Evolutionary conservation across 495 filamentous ascomycete species (phyloP), one percentile per base, ranked within the genome.

Genomic region (Aspergillus campestris): DNA sequence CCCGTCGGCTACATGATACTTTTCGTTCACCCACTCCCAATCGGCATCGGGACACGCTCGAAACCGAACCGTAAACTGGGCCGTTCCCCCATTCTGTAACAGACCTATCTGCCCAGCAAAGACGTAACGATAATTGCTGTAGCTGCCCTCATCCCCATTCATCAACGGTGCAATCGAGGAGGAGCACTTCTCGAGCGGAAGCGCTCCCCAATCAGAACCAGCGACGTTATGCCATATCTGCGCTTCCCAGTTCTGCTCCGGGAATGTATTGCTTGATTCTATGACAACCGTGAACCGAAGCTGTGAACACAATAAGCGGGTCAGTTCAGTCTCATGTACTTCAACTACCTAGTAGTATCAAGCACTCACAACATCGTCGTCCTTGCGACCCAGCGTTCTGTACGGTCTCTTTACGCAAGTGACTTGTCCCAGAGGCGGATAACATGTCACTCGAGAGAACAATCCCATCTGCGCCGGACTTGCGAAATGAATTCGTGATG

Each of bases 1-100:
- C 5, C 87, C 87, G 53, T 92, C 82, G 12, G 60, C 62, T 1
- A 74, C 50, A 5, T 71, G 69, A 40, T 75, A 75, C 38, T 78
- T 70, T 44, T 87, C 77, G 45, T 82, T 81, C 9, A 74, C 75
- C 89, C 89, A 95, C 44, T 73, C 80, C 88, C 89, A 94, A 49
- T 56, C 79, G 41, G 41, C 66, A 30, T 62, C 64, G 7, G 67
- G 57, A 3, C 61, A 56, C 9, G 70, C 69, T 7, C 87, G 79
- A 54, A 82, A 91, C 42, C 86, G 87, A 38, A 91, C 55, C 0
- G 89, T 94, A 53, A 95, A 95, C 11, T 66, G 70, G 1, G 81
- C 57, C 42, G 65, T 41, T 42, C 59, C 62, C 11, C 44, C 55
- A 14, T 43, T 29, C 7, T 42, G 49, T n/a, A 66, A 64, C 10